phyloP scores from a whole-genome alignment of 169 alveolate genomes.

The Eimeria brunetti region DNA sequence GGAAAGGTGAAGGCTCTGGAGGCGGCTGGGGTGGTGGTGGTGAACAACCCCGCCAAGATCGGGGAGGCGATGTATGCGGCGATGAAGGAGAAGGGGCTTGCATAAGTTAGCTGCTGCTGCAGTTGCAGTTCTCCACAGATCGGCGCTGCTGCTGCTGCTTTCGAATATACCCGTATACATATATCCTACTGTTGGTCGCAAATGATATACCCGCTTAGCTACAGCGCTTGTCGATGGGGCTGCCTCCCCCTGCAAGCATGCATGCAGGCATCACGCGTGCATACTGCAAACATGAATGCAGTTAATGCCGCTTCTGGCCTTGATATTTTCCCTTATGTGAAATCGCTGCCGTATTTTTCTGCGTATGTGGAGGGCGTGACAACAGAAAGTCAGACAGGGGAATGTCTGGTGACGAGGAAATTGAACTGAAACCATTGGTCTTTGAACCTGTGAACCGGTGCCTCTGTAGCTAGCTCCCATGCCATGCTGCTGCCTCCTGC shows the following conservation, averaged over 20 bases:
- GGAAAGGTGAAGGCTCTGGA: constrained; percentile 94
- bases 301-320: not conserved
- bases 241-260: no score
- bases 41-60: constrained; percentile 93
- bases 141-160: no score
- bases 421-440: not conserved
- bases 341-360: not conserved
- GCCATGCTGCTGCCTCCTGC: not conserved
- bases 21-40: constrained; percentile 95
- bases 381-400: not conserved
- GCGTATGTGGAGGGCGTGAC: not conserved
- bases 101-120: not conserved
- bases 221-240: not conserved
- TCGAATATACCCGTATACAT: no score
- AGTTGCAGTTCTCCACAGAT: not conserved
- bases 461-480: no score
- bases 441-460: not conserved
- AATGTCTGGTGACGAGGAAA: not conserved
- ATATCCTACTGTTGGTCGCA: not conserved
- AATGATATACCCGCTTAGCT: not conserved
- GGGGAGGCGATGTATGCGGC: constrained; percentile 91
- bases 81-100: constrained; percentile 86
- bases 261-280: not conserved
- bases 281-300: not conserved
- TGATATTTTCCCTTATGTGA: not conserved